Percentiles rank a stretch among this genome's conserved stretches.
Evolutionary conservation across 805 yeast species (phyloP).

Genomic region (Candida maltosa): DNA sequence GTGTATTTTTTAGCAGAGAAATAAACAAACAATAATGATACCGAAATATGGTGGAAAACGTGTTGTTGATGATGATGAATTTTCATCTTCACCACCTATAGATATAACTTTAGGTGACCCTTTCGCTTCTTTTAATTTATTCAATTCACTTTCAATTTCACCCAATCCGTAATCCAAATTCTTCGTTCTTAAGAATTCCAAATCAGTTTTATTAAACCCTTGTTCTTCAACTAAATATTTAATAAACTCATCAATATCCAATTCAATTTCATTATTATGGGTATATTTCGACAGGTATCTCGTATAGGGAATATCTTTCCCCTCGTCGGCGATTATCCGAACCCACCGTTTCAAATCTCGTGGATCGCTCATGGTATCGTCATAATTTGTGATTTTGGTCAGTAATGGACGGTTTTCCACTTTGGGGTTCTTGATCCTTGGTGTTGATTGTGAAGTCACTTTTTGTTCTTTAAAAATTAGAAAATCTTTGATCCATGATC

Average conservation of each 20-base stretch:
- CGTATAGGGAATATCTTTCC: constrained; percentile 11
- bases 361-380: constrained; percentile 19
- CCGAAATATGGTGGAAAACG: constrained; percentile 5
- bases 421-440: too few relatives aligned
- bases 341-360: constrained; percentile 25
- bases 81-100: constrained; percentile 28
- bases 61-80: background rate
- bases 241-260: constrained; percentile 28
- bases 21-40: constrained; percentile 3
- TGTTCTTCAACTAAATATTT: constrained; percentile 25
- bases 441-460: background rate
- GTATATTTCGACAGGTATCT: constrained; percentile 2
- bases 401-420: constrained; percentile 13
- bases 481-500: constrained; percentile 24
- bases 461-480: constrained; percentile 14
- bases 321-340: constrained; percentile 13
- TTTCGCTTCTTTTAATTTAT: constrained; percentile 21
- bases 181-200: constrained; percentile 22
- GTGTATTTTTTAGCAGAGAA: background rate
- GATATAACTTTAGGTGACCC: constrained; percentile 14
- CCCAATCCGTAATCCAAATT: constrained; percentile 34
- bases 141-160: constrained; percentile 34
- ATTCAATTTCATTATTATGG: constrained; percentile 11
- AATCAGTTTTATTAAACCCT: constrained; percentile 24
- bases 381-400: constrained; percentile 26